These are phyloP conservation scores for Fusarium illudens DNA, from an alignment of 2,329 filamentous ascomycete genomes.

Conservation along the genomic window DNA sequence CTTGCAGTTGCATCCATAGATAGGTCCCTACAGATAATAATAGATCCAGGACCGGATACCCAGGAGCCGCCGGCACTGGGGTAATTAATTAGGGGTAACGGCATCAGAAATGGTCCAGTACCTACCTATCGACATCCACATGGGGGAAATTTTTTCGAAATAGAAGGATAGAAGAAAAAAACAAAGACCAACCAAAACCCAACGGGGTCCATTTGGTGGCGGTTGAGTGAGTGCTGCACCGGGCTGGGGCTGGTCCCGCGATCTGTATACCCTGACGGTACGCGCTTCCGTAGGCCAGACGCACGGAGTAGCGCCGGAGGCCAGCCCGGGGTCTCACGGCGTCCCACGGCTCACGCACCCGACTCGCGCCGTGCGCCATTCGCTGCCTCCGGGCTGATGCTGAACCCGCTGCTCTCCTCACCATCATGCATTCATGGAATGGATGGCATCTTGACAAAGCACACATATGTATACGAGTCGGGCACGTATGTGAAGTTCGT, in stretches of 20 bases:
- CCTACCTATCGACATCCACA: neutral
- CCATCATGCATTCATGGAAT: neutral
- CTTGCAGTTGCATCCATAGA: neutral
- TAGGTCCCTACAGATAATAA: neutral
- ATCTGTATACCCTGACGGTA: constrained; percentile 22
- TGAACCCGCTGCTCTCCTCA: neutral
- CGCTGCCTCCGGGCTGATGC: neutral
- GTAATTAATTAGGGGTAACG: constrained; percentile 21
- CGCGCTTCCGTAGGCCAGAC: constrained; percentile 1
- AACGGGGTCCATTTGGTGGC: constrained; percentile 38
- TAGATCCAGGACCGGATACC: neutral
- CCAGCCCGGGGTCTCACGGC: constrained; percentile 15
- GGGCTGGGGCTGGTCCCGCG: constrained; percentile 19
- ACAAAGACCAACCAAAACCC: constrained; percentile 33
- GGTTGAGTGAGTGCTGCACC: constrained; percentile 27
- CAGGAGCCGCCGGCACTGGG: constrained; percentile 23
- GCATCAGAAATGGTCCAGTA: constrained; percentile 7
- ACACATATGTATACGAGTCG: constrained; percentile 6
- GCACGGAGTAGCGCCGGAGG: constrained; percentile 11
- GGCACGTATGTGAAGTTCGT: constrained; percentile 12
- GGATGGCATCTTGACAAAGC: neutral
- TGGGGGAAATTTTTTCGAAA: constrained; percentile 7
- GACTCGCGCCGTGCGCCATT: constrained; percentile 2
- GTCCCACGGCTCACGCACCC: constrained; percentile 12
- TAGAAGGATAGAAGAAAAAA: constrained; percentile 15